Evolutionary conservation across 148 eudicot species (phyloP), one percentile per base, ranked within the genome.

Genomic region (Rhododendron ferrugineum): DNA sequence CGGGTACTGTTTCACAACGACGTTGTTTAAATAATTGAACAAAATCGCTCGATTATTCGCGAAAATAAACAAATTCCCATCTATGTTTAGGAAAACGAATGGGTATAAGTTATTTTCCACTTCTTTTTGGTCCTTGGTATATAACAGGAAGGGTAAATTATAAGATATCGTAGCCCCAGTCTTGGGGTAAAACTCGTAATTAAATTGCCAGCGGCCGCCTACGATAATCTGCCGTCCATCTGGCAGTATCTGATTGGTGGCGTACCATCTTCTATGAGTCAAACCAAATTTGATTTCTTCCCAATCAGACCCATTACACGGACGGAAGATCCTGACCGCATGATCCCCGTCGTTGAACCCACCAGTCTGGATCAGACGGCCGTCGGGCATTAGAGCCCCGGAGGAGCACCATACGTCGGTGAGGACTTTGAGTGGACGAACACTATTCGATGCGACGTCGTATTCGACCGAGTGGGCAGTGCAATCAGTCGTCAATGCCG

Each of bases 171-270:
- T 62, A 7, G 0, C 54, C 0, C 80, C 37, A 0, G 60, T 74
- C 42, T 90, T 91, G 0, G 99, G 99, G 72, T 87, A 94, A 86
- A 95, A 96, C 70, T 96, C 99, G 91, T 94, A 96, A 86, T 87
- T 93, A 81, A 86, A 93, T 76, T 93, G 86, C 72, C 90, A 83
- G 4, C 98, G 84, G 0, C 99, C 98, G 0, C 99, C 99, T n/a
- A 97, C 90, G 20, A 97, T 86, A 60, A 97, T 95, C 4, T 94
- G 80, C 0, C 89, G 81, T 0, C 98, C 98, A 62, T 94, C 95
- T 3, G 99, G 98, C 1, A 97, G 88, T 1, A 95, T 85, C 0
- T 92, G 95, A 68, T 94, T 92, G 0, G 98, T 85, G 18, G 99
- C 88, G 50, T 95, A 96, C 99, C 99, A 96, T 14, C 99, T 83